phyloP scores from a whole-genome alignment of 2,329 filamentous ascomycete genomes.

The Penicillium oxalicum region DNA sequence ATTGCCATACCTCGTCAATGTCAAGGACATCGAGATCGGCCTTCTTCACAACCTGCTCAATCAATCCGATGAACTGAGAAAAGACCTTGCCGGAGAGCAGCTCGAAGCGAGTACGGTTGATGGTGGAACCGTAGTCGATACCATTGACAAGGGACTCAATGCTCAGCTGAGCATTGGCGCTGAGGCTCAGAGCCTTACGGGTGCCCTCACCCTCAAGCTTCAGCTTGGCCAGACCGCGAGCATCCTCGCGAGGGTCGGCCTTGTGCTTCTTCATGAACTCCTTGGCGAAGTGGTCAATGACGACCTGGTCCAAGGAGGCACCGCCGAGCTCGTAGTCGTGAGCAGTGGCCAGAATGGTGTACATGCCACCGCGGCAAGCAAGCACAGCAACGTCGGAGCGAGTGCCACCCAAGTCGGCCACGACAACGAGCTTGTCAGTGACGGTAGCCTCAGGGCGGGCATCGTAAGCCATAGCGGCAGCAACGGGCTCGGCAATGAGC shows the following conservation, averaged over 20 bases:
- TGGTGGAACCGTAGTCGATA: conserved; percentile 81
- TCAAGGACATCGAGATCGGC: conserved; percentile 87
- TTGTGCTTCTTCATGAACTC: conserved; percentile 98
- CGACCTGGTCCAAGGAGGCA: conserved; percentile 75
- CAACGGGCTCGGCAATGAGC: conserved; percentile 84
- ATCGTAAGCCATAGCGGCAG: conserved; percentile 85
- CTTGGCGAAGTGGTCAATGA: conserved; percentile 96
- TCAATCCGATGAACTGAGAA: conserved; percentile 76
- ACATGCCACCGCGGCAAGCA: conserved; percentile 88
- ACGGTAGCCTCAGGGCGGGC: conserved; percentile 68
- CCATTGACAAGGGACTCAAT: conserved; percentile 87
- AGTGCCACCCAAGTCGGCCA: conserved; percentile 88
- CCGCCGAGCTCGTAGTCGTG: conserved; percentile 96
- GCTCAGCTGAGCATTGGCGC: conserved; percentile 82
- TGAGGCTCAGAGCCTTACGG: conserved; percentile 86
- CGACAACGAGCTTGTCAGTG: conserved; percentile 82
- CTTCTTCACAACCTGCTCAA: conserved; percentile 81
- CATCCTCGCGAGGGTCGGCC: conserved; percentile 76
- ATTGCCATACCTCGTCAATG: conserved; percentile 60
- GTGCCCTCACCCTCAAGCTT: conserved; percentile 84
- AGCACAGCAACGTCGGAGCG: conserved; percentile 87
- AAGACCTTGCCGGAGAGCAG: conserved; percentile 81
- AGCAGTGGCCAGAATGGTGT: conserved; percentile 85
- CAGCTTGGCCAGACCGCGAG: conserved; percentile 80
- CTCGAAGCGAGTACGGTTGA: conserved; percentile 93